These are phyloP conservation scores for Scheffersomyces lignicola DNA, from an alignment of 1,139 yeast genomes.

Conservation along the genomic window DNA sequence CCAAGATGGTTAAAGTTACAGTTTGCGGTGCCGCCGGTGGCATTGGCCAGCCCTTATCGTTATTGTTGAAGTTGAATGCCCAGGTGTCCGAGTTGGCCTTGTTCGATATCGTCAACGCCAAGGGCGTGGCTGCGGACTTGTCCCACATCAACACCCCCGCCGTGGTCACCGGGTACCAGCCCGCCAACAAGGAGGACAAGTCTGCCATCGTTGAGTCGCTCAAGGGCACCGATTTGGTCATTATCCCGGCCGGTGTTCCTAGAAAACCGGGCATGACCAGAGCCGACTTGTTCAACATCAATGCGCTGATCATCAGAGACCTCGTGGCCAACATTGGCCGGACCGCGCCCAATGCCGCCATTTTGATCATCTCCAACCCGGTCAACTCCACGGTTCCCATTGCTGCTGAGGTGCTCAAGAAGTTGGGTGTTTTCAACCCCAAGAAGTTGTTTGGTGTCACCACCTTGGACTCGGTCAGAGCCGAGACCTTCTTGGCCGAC, in stretches of 20 bases:
- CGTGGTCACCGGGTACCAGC: slow-evolving; percentile 55
- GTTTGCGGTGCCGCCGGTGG: slow-evolving; percentile 84
- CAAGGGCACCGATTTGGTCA: slow-evolving; percentile 55
- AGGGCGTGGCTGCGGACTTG: slow-evolving; percentile 74
- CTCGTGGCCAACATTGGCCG: slow-evolving; percentile 60
- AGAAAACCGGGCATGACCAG: slow-evolving; percentile 82
- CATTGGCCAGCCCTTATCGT: slow-evolving; percentile 74
- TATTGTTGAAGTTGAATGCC: slow-evolving; percentile 59
- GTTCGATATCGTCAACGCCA: slow-evolving; percentile 66
- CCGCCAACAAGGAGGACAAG: slow-evolving; percentile 48
- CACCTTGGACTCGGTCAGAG: slow-evolving; percentile 68
- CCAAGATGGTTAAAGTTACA: slow-evolving; percentile 60
- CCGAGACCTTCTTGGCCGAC: slow-evolving; percentile 61
- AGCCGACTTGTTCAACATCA: slow-evolving; percentile 72
- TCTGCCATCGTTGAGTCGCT: slow-evolving; percentile 52
- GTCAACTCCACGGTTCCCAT: slow-evolving; percentile 77
- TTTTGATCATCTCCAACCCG: slow-evolving; percentile 71
- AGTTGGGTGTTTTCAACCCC: slow-evolving; percentile 62
- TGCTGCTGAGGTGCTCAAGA: slow-evolving; percentile 68
- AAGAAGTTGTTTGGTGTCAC: slow-evolving; percentile 71
- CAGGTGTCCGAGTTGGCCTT: slow-evolving; percentile 56
- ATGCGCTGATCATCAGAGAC: slow-evolving; percentile 65
- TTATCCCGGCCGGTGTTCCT: slow-evolving; percentile 83
- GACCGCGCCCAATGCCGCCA: slow-evolving; percentile 60
- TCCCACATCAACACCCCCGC: slow-evolving; percentile 70